These are phyloP conservation scores for Apophysomyces ossiformis DNA, from an alignment of 371 early-diverging fungal genomes.

Conservation along the genomic window DNA sequence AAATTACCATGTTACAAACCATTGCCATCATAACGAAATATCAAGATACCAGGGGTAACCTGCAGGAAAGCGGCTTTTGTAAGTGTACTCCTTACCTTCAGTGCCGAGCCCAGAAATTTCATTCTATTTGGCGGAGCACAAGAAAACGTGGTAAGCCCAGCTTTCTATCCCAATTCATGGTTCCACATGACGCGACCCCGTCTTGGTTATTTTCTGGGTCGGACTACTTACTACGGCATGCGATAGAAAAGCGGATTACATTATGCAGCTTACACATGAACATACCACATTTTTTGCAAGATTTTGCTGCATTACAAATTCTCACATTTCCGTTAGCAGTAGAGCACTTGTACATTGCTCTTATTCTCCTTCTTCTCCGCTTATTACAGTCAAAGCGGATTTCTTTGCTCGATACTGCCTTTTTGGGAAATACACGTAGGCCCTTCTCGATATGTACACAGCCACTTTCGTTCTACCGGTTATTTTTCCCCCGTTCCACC, in stretches of 20 bases:
- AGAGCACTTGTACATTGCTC: no score
- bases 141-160: constrained; percentile 5
- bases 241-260: neutral
- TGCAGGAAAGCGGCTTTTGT: neutral
- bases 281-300: constrained; percentile 1
- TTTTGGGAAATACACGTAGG: constrained; percentile 3
- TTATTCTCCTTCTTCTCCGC: no score
- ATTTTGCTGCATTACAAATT: constrained; percentile 2
- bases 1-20: no score
- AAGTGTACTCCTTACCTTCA: neutral
- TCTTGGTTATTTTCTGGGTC: constrained; percentile 1
- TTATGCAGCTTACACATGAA: constrained; percentile 5
- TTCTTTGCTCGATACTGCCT: neutral
- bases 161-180: constrained; percentile 2
- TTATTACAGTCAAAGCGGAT: no score
- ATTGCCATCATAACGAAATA: neutral
- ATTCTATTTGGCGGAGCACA: neutral
- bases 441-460: neutral
- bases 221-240: neutral
- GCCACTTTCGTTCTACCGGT: constrained; percentile 1
- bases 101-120: neutral
- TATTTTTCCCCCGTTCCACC: neutral
- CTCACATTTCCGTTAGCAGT: neutral
- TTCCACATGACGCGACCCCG: constrained; percentile 7
- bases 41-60: no score